phyloP scores from a whole-genome alignment of 73 alveolate species.

The Paramecium primaurelia region DNA sequence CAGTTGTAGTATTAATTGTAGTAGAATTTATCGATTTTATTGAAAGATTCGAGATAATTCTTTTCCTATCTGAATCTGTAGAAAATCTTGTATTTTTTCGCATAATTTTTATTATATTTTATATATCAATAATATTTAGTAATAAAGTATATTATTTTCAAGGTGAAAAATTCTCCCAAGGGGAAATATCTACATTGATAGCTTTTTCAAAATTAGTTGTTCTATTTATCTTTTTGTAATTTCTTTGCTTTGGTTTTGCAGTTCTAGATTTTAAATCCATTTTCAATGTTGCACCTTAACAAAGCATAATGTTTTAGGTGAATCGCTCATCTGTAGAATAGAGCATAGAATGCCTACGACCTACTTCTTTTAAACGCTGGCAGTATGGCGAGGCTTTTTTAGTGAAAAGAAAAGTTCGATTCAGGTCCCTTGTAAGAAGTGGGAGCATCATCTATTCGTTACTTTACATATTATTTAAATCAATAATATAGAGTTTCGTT shows the following conservation, averaged over 20 bases:
- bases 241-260: not conserved
- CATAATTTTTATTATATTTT: not conserved
- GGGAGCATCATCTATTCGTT: slow-evolving; percentile 17
- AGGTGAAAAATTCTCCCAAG: slow-evolving; percentile 11
- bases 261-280: not conserved
- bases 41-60: not conserved
- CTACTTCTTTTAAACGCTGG: not conserved
- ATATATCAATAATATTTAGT: not conserved
- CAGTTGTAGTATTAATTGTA: not conserved
- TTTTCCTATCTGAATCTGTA: not conserved
- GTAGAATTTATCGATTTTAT: slow-evolving; percentile 1
- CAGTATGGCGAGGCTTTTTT: slow-evolving; percentile 26
- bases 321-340: not conserved
- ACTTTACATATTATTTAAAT: not conserved
- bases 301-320: not conserved
- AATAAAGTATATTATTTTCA: not conserved
- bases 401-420: not conserved
- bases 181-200: not conserved
- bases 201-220: not conserved
- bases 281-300: not conserved
- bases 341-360: not conserved
- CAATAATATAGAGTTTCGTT: not conserved
- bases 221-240: not conserved
- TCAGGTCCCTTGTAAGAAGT: slow-evolving; percentile 1
- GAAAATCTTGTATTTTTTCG: not conserved